A percentile compares a stretch with the other conserved stretches of the same genome.
phyloP scores from a whole-genome alignment of 2,329 filamentous ascomycete species.

The Pseudogymnoascus sp. region DNA sequence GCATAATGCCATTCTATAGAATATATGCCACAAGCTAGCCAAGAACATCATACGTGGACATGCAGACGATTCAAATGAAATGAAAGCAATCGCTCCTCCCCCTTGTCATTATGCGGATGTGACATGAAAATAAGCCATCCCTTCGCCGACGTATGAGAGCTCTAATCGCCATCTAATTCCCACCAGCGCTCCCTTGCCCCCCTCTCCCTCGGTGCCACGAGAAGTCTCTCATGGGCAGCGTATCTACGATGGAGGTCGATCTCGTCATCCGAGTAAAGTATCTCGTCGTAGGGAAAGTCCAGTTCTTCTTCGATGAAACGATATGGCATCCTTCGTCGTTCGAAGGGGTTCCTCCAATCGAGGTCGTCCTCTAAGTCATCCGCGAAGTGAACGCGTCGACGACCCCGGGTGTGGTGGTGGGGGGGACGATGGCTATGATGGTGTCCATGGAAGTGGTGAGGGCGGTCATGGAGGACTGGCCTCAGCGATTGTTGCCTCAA shows the following conservation, averaged over 20 bases:
- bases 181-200: background rate
- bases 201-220: constrained; percentile 4
- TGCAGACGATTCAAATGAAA: background rate
- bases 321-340: constrained; percentile 10
- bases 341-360: background rate
- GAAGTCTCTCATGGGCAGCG: background rate
- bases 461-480: background rate
- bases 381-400: background rate
- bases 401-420: background rate
- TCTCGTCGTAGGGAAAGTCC: constrained; percentile 3
- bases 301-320: constrained; percentile 2
- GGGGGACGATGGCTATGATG: background rate
- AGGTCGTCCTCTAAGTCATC: background rate
- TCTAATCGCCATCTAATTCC: constrained; percentile 11
- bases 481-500: background rate
- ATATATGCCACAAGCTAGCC: background rate
- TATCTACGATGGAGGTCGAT: background rate
- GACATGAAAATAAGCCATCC: background rate
- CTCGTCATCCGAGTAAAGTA: background rate
- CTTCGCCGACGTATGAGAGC: background rate
- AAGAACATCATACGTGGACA: background rate
- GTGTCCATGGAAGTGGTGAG: background rate
- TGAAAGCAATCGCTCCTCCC: background rate
- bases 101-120: background rate
- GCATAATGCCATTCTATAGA: background rate